These are phyloP conservation scores for Peniophora sp. DNA, from an alignment of 1,284 basidiomycete species.

Conservation along the genomic window DNA sequence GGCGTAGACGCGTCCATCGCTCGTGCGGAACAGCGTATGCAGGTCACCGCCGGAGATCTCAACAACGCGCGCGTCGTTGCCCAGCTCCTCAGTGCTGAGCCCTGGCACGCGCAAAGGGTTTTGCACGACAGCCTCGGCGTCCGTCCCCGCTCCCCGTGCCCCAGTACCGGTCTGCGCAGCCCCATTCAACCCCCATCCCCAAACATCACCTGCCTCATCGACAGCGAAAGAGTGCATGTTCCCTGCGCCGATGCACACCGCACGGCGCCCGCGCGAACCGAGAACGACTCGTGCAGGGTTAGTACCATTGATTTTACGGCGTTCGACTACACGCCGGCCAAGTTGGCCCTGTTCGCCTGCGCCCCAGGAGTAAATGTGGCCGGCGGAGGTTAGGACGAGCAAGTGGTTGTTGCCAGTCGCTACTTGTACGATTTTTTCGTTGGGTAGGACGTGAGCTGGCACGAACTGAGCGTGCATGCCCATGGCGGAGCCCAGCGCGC, in stretches of 20 bases:
- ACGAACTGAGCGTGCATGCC: slow-evolving; percentile 58
- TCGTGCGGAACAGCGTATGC: slow-evolving; percentile 83
- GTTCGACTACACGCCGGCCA: slow-evolving; percentile 77
- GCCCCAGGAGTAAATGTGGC: slow-evolving; percentile 82
- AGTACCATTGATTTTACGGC: slow-evolving; percentile 79
- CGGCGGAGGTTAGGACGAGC: slow-evolving; percentile 77
- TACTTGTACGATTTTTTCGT: slow-evolving; percentile 72
- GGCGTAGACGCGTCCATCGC: slow-evolving; percentile 77
- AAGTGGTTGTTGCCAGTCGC: slow-evolving; percentile 85
- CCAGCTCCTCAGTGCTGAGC: slow-evolving; percentile 61
- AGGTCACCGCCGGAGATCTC: slow-evolving; percentile 76
- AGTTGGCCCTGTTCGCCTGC: slow-evolving; percentile 84
- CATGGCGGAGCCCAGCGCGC: slow-evolving; percentile 79
- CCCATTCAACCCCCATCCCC: slow-evolving; percentile 89
- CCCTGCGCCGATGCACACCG: slow-evolving; percentile 74
- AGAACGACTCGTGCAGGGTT: slow-evolving; percentile 76
- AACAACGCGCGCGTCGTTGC: slow-evolving; percentile 55
- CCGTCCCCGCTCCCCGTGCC: slow-evolving; percentile 32
- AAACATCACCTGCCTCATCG: slow-evolving; percentile 74
- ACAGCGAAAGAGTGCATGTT: slow-evolving; percentile 87
- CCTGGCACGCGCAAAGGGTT: slow-evolving; percentile 63
- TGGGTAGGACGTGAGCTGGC: slow-evolving; percentile 64
- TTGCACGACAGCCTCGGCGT: slow-evolving; percentile 49
- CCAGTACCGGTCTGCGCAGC: slow-evolving; percentile 62
- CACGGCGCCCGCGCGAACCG: slow-evolving; percentile 60